Evolutionary conservation across 2,329 filamentous ascomycete species (phyloP), one percentile per base, ranked within the genome.

Genomic region (Aureobasidium lini): DNA sequence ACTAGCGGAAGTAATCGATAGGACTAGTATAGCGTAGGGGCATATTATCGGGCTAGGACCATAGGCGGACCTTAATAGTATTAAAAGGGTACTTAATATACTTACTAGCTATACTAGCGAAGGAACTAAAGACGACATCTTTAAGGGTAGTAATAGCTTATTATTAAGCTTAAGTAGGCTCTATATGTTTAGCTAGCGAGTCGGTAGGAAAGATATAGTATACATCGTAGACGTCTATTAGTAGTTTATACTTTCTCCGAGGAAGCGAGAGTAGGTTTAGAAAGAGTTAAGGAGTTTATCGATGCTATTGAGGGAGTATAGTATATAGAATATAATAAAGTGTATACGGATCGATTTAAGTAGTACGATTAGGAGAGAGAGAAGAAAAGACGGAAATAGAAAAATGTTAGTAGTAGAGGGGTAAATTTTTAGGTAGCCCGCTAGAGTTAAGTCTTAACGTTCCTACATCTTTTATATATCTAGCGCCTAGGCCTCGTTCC

Each of bases 31-130:
- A 97, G 62, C 83, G 86, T 18, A 92, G 82, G 15, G 90, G 91
- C 2, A 90, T 79, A 67, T 87, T 84, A 72, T 93, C 88, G 36
- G 91, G 89, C 73, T 97, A 93, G n/a, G 93, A 94, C 73, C 99
- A 94, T 10, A 99, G 83, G 42, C 94, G 89, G 62, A 99, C 94
- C 76, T 99, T 99, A 73, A 99, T 87, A 0, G 94, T 99, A 75
- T 99, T 94, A 75, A 99, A 99, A 28, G 94, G 94, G 72, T 96
- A 99, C 73, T 99, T 94, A 70, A 99, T 93, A 72, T 93, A 90
- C 78, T 97, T 99, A 63, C 93, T 93, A 37, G 90, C 86, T 61
- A 95, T 84, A 62, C 94, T 94, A 59, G 93, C 92, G 75, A 92
- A 84, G 61, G 93, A 96, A 71, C 94, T 94, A 72, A 90, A 97